Conservation (phyloP, 345 rosid genomes). For the Anacardium occidentale region DNA sequence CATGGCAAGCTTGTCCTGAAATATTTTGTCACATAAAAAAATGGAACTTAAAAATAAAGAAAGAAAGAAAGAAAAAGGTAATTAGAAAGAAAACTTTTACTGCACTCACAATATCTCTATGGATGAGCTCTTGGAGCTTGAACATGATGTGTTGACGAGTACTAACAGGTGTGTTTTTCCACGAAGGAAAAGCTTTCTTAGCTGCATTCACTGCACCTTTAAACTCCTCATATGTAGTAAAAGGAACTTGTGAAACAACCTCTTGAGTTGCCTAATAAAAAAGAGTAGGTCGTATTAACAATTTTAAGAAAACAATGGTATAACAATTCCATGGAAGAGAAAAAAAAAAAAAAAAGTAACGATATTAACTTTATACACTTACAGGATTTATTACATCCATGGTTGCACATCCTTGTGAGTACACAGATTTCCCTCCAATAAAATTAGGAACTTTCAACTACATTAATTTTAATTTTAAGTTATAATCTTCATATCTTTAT, state of each 20-base stretch:
- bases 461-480: not conserved
- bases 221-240: slow-evolving; percentile 39
- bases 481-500: not conserved
- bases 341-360: not conserved
- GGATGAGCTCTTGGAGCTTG: slow-evolving; percentile 43
- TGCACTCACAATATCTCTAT: slow-evolving; percentile 34
- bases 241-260: slow-evolving; percentile 40
- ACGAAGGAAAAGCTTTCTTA: slow-evolving; percentile 39
- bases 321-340: slow-evolving; percentile 4
- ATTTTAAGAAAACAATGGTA: not conserved
- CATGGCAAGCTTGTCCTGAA: slow-evolving; percentile 42
- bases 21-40: slow-evolving; percentile 4
- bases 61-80: not conserved
- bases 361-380: slow-evolving; percentile 16
- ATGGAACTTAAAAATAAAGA: not conserved
- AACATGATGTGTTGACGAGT: slow-evolving; percentile 47
- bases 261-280: slow-evolving; percentile 40
- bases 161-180: slow-evolving; percentile 39
- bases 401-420: slow-evolving; percentile 29
- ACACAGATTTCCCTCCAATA: slow-evolving; percentile 43
- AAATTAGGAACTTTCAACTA: slow-evolving; percentile 36
- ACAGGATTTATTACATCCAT: slow-evolving; percentile 45
- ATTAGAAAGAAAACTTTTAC: not conserved
- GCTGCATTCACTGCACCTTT: slow-evolving; percentile 46
- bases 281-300: not conserved